Conservation (phyloP, 1,139 yeast species). For the Nakaseomyces bracarensis region DNA sequence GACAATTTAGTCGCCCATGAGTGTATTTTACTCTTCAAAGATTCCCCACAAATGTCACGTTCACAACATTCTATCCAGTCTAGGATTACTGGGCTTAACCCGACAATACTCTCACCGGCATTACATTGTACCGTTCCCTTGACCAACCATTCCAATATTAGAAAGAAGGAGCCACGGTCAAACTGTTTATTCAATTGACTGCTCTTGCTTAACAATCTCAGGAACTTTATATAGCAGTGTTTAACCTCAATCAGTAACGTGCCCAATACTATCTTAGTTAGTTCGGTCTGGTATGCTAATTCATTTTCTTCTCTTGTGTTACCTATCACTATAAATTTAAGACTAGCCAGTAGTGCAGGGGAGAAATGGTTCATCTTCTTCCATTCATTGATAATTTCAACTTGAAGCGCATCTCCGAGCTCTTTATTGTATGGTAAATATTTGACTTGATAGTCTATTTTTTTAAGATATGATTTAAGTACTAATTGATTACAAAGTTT, state of each 20-base stretch:
- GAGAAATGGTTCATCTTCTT: conserved; percentile 1
- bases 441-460: neutral
- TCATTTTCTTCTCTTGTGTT: neutral
- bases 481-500: neutral
- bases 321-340: neutral
- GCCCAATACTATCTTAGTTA: neutral
- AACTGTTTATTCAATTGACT: neutral
- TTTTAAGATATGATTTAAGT: neutral
- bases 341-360: neutral
- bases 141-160: neutral
- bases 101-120: conserved; percentile 4
- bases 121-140: conserved; percentile 4
- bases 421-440: neutral
- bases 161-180: neutral
- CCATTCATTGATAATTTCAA: neutral
- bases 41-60: neutral
- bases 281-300: neutral
- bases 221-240: neutral
- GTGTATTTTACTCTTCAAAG: neutral
- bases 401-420: neutral
- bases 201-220: neutral
- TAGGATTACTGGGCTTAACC: neutral
- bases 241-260: conserved; percentile 1
- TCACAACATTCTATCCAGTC: neutral
- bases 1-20: conserved; percentile 1